phyloP scores from a whole-genome alignment of 2,329 filamentous ascomycete genomes.

The Fusarium pilosicola region DNA sequence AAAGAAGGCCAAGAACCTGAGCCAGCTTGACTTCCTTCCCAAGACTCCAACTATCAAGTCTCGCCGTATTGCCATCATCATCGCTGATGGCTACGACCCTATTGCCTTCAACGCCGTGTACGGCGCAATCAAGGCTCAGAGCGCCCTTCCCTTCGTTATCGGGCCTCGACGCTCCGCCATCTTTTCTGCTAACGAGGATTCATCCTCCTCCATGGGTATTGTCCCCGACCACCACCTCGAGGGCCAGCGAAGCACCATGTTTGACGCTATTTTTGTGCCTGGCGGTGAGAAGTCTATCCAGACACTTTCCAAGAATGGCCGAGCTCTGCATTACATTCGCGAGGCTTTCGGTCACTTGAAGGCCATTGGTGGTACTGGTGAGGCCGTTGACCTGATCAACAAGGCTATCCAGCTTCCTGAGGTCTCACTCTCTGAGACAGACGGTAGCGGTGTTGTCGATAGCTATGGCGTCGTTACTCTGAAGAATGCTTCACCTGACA shows the following conservation, averaged over 20 bases:
- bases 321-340: slow-evolving; percentile 78
- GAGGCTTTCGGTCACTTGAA: slow-evolving; percentile 87
- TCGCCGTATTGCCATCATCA: slow-evolving; percentile 77
- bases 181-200: slow-evolving; percentile 67
- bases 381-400: slow-evolving; percentile 72
- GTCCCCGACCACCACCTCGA: slow-evolving; percentile 82
- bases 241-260: slow-evolving; percentile 82
- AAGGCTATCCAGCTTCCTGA: slow-evolving; percentile 56
- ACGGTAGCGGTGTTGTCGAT: slow-evolving; percentile 62
- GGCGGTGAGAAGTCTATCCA: slow-evolving; percentile 72
- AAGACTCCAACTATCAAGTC: slow-evolving; percentile 73
- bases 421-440: slow-evolving; percentile 52
- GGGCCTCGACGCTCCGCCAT: slow-evolving; percentile 74
- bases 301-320: slow-evolving; percentile 74
- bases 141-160: slow-evolving; percentile 78
- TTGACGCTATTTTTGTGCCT: slow-evolving; percentile 81
- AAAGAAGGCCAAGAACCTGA: slow-evolving; percentile 72
- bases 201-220: slow-evolving; percentile 62
- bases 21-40: slow-evolving; percentile 74
- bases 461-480: slow-evolving; percentile 83
- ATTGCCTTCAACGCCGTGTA: slow-evolving; percentile 73
- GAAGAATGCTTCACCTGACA: slow-evolving; percentile 61
- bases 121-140: slow-evolving; percentile 67
- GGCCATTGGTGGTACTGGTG: slow-evolving; percentile 78
- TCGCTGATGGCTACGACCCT: slow-evolving; percentile 80